These are phyloP conservation scores for Eucalyptus tenuipes DNA, from an alignment of 345 rosid genomes.

Conservation along the genomic window DNA sequence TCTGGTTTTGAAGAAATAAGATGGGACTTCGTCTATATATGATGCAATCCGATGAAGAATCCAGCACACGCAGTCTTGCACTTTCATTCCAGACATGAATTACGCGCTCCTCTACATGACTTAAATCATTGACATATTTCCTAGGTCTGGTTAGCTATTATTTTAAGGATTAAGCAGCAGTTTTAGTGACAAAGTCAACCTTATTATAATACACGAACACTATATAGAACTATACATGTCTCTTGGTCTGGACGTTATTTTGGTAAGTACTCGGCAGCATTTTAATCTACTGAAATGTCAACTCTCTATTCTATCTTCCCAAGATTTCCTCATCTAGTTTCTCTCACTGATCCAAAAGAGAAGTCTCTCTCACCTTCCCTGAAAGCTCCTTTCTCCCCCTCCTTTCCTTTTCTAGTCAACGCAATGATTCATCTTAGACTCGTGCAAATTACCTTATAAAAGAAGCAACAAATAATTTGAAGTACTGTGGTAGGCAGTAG, in stretches of 20 bases:
- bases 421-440: background rate
- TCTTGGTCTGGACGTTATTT: background rate
- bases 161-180: background rate
- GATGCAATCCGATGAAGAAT: background rate
- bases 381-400: background rate
- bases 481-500: background rate
- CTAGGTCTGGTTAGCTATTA: background rate
- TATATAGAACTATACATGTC: background rate
- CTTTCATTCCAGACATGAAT: background rate
- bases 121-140: background rate
- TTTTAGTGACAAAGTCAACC: background rate
- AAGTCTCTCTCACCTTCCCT: background rate
- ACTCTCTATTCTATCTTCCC: background rate
- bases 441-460: background rate
- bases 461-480: background rate
- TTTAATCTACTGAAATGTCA: background rate
- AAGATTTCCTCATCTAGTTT: background rate
- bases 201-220: background rate
- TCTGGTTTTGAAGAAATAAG: background rate
- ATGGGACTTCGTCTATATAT: background rate
- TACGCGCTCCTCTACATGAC: background rate
- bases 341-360: background rate
- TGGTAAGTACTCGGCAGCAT: background rate
- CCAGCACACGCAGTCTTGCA: background rate
- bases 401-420: background rate